These are phyloP conservation scores for Musa balbisiana DNA, from an alignment of 202 grass and related monocot species.

Conservation along the genomic window DNA sequence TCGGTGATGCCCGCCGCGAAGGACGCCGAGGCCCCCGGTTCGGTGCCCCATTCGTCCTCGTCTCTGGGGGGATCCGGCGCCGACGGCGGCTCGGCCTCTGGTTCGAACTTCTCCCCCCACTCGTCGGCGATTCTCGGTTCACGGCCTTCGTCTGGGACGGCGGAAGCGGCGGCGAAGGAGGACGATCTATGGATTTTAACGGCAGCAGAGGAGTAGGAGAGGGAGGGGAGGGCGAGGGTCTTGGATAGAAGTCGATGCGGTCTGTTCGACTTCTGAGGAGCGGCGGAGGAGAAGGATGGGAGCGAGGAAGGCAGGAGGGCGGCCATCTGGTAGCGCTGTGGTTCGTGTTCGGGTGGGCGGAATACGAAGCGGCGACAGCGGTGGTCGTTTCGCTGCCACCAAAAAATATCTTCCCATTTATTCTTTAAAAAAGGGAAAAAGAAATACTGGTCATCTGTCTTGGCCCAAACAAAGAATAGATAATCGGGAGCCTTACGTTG, in stretches of 20 bases:
- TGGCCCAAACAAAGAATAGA: no score
- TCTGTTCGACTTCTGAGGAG: slow-evolving; percentile 9
- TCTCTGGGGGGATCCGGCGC: slow-evolving; percentile 44
- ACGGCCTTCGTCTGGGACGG: not conserved
- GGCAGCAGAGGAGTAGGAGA: slow-evolving; percentile 5
- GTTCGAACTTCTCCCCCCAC: slow-evolving; percentile 46
- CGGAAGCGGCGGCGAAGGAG: not conserved
- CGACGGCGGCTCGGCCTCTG: slow-evolving; percentile 36
- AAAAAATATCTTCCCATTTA: no score
- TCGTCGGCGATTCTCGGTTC: slow-evolving; percentile 31
- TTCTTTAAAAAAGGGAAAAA: no score
- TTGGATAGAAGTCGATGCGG: not conserved
- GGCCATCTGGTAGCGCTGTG: slow-evolving; percentile 23
- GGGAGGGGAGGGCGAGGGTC: not conserved
- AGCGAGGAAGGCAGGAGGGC: slow-evolving; percentile 28
- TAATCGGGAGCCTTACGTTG: no score
- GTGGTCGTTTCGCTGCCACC: not conserved
- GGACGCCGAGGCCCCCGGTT: not conserved
- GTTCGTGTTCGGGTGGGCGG: not conserved
- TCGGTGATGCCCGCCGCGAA: slow-evolving; percentile 28
- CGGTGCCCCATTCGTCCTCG: slow-evolving; percentile 2
- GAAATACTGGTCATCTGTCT: no score
- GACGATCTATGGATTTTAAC: not conserved
- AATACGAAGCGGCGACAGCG: not conserved
- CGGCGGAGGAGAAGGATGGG: slow-evolving; percentile 7